phyloP scores from a whole-genome alignment of 768 basidiomycete genomes.

The Trichaptum fuscoviolaceum region DNA sequence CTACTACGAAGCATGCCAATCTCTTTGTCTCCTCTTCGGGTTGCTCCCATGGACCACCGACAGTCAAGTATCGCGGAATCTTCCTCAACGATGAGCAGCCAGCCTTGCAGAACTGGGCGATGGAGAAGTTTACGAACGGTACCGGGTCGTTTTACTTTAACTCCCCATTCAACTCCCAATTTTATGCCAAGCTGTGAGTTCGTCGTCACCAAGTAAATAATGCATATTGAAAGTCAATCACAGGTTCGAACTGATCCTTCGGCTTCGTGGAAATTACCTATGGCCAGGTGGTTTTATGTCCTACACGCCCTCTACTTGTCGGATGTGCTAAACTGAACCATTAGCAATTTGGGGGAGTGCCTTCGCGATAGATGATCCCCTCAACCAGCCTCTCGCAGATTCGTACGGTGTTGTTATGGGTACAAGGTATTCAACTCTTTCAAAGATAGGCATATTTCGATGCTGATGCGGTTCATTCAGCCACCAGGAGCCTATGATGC shows the following conservation, averaged over 20 bases:
- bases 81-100: conserved; percentile 79
- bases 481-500: conserved; percentile 74
- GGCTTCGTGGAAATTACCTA: conserved; percentile 64
- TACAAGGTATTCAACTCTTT: conserved; percentile 38
- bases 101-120: conserved; percentile 65
- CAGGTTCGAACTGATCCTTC: conserved; percentile 62
- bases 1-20: conserved; percentile 42
- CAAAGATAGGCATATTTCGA: not conserved
- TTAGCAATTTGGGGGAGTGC: conserved; percentile 26
- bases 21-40: conserved; percentile 39
- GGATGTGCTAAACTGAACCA: conserved; percentile 1
- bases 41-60: conserved; percentile 52
- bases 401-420: conserved; percentile 68
- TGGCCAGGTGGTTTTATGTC: conserved; percentile 45
- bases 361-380: conserved; percentile 53
- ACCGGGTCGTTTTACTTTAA: conserved; percentile 43
- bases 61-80: conserved; percentile 66
- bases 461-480: conserved; percentile 20
- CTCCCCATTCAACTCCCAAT: conserved; percentile 58
- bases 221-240: conserved; percentile 6
- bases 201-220: not conserved
- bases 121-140: conserved; percentile 62
- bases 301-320: not conserved
- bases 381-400: conserved; percentile 60
- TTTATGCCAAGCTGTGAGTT: conserved; percentile 51